Evolutionary conservation across 495 filamentous ascomycete species (phyloP).

Genomic region (Neurospora sp.): DNA sequence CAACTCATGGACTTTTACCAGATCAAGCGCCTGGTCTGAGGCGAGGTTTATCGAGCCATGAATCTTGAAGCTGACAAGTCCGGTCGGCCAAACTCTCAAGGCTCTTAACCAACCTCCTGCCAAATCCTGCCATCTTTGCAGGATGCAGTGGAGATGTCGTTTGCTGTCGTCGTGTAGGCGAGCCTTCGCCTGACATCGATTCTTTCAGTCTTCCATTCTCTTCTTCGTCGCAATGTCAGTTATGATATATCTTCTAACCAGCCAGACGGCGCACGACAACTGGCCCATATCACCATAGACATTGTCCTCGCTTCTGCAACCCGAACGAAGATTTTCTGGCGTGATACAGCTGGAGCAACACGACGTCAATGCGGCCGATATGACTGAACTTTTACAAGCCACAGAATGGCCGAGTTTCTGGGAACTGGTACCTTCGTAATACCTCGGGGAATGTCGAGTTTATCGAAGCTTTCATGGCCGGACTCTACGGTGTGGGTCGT

Average conservation of each 20-base stretch:
- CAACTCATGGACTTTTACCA: background rate
- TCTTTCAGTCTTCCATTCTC: background rate
- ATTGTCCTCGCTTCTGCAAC: background rate
- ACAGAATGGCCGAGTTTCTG: background rate
- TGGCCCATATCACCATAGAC: background rate
- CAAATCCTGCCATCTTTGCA: background rate
- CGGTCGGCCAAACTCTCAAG: background rate
- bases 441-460: background rate
- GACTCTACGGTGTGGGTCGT: background rate
- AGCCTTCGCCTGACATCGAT: background rate
- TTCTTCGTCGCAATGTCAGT: background rate
- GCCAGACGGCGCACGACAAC: background rate
- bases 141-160: background rate
- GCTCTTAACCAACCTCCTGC: background rate
- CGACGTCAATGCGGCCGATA: background rate
- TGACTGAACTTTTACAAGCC: background rate
- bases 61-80: background rate
- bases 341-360: background rate
- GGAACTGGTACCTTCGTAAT: background rate
- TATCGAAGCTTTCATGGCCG: background rate
- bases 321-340: background rate
- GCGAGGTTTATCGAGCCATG: background rate
- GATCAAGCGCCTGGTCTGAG: background rate
- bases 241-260: background rate
- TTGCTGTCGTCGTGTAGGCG: too few species aligned